Evolutionary conservation across 177 flowering plant genomes (phyloP).

Genomic region (Tripterygium wilfordii): DNA sequence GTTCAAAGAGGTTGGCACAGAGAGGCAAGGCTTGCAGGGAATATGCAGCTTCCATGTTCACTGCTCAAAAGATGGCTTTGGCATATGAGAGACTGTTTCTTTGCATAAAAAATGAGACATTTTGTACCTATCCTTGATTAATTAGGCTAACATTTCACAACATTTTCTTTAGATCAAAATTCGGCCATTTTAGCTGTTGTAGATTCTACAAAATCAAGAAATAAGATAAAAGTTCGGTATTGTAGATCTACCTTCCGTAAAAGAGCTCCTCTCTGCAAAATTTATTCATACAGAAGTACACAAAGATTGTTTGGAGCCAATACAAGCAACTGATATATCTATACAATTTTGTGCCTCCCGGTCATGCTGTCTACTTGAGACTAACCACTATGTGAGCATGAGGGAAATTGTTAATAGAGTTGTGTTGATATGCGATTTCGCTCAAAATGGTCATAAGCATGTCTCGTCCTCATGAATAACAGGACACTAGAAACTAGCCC

Average conservation of each 20-base stretch:
- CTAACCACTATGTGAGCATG: no score
- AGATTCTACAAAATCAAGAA: no score
- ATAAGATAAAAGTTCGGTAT: no score
- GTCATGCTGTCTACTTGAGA: no score
- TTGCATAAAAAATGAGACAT: constrained; percentile 60
- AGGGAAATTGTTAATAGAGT: constrained; percentile 20
- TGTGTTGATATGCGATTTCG: constrained; percentile 26
- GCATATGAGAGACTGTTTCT: constrained; percentile 86
- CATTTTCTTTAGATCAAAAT: not conserved
- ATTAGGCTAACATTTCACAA: no score
- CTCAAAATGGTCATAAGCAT: constrained; percentile 64
- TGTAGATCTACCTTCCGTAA: no score
- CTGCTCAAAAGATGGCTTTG: constrained; percentile 74
- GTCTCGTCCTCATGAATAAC: constrained; percentile 64
- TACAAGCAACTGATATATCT: no score
- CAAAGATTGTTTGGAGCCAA: no score
- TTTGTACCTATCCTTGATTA: constrained; percentile 57
- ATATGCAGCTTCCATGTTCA: constrained; percentile 70
- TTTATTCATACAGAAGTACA: no score
- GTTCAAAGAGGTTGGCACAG: constrained; percentile 38
- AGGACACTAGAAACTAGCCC: constrained; percentile 52
- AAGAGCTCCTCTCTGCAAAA: no score
- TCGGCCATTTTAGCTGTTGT: no score
- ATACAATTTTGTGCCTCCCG: no score
- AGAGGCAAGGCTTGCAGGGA: constrained; percentile 62